These are phyloP conservation scores for Lasiodiplodia sp. DNA, from an alignment of 2,329 filamentous ascomycete species.

Conservation along the genomic window DNA sequence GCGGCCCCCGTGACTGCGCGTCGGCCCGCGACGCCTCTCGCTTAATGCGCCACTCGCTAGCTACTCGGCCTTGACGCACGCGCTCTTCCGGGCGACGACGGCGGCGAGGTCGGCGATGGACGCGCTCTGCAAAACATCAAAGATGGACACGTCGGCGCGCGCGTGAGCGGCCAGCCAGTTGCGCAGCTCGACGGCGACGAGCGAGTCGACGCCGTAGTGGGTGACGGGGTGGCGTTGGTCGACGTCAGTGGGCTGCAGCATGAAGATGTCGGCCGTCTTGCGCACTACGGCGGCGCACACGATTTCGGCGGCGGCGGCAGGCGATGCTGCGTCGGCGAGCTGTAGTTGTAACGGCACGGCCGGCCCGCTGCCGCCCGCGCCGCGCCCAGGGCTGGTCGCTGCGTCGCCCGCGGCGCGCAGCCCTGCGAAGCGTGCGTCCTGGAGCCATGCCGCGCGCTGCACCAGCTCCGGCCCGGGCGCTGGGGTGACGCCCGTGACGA, in stretches of 20 bases:
- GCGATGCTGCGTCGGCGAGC: conserved; percentile 6
- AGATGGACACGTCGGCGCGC: conserved; percentile 32
- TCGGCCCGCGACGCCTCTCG: no score
- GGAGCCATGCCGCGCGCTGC: conserved; percentile 28
- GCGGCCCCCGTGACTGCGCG: no score
- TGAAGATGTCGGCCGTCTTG: conserved; percentile 5
- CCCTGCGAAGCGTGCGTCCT: conserved; percentile 21
- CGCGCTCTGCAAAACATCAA: conserved; percentile 33
- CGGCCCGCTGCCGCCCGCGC: conserved; percentile 19
- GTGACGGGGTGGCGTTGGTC: neutral
- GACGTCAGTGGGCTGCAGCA: conserved; percentile 17
- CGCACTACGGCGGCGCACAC: no score
- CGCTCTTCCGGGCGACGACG: conserved; percentile 9
- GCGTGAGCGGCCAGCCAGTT: conserved; percentile 35
- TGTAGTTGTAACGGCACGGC: conserved; percentile 15
- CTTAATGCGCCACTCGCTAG: no score
- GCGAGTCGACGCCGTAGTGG: conserved; percentile 37
- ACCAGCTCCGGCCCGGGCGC: neutral
- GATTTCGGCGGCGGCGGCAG: conserved; percentile 18
- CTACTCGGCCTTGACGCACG: no score
- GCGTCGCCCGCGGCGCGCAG: neutral
- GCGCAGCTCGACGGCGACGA: conserved; percentile 38
- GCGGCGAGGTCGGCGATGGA: conserved; percentile 19
- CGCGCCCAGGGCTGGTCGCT: neutral
- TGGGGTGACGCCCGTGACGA: conserved; percentile 26